These are phyloP conservation scores for Fragaria nilgerrensis DNA, from an alignment of 306 rosid genomes.

Conservation along the genomic window DNA sequence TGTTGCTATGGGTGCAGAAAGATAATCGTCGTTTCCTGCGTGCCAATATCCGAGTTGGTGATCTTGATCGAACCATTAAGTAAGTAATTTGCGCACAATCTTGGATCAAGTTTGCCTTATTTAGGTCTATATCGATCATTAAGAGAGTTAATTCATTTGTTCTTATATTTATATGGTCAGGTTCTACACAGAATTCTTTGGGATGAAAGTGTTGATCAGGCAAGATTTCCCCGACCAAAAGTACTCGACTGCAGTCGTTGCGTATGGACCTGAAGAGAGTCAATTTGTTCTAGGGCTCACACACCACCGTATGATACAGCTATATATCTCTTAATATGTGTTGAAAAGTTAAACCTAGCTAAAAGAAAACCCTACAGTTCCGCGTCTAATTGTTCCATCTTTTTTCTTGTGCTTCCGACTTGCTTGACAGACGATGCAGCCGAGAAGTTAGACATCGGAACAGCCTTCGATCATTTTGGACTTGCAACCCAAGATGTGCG, in stretches of 20 bases:
- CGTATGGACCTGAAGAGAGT: slow-evolving; percentile 60
- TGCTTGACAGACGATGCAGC: slow-evolving; percentile 1
- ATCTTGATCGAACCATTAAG: slow-evolving; percentile 72
- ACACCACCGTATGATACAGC: background rate
- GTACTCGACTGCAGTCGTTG: slow-evolving; percentile 61
- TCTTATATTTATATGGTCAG: slow-evolving; percentile 19
- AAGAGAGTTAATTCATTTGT: background rate
- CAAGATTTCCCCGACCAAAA: slow-evolving; percentile 59
- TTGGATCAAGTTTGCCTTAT: background rate
- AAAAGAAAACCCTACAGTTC: background rate
- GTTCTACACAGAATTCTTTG: slow-evolving; percentile 60
- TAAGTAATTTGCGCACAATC: slow-evolving; percentile 7
- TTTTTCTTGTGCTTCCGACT: background rate
- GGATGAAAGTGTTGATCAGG: slow-evolving; percentile 59
- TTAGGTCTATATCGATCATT: background rate
- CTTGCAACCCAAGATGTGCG: slow-evolving; percentile 39
- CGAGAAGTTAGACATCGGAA: slow-evolving; percentile 46
- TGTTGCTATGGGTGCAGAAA: slow-evolving; percentile 58
- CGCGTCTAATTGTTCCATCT: background rate
- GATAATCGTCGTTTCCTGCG: slow-evolving; percentile 62
- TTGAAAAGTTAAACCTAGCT: background rate
- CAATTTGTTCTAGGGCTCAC: slow-evolving; percentile 63
- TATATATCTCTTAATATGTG: background rate
- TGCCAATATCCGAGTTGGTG: slow-evolving; percentile 65
- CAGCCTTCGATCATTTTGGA: slow-evolving; percentile 68